phyloP scores from a whole-genome alignment of 2,329 filamentous ascomycete genomes.

The Colletotrichum kahawae region DNA sequence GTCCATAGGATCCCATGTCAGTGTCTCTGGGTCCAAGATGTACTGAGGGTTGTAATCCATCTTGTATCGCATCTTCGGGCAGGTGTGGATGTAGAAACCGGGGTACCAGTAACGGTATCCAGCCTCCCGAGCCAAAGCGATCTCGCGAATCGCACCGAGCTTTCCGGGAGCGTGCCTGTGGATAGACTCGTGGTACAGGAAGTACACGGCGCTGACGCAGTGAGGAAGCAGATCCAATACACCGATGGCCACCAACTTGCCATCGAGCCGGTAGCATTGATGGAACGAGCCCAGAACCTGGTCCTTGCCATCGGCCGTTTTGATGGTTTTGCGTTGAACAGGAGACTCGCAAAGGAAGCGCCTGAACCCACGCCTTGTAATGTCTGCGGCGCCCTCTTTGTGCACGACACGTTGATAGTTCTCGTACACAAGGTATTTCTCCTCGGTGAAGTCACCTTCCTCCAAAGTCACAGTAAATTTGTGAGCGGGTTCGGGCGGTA shows the following conservation, averaged over 20 bases:
- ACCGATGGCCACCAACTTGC: conserved; percentile 75
- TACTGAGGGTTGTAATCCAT: conserved; percentile 78
- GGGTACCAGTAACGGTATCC: conserved; percentile 81
- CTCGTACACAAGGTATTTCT: conserved; percentile 75
- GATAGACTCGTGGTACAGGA: conserved; percentile 79
- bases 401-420: conserved; percentile 81
- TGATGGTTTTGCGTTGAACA: conserved; percentile 51
- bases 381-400: conserved; percentile 64
- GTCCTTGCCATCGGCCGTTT: conserved; percentile 52
- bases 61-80: conserved; percentile 86
- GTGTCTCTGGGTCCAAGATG: conserved; percentile 71
- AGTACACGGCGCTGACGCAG: conserved; percentile 82
- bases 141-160: conserved; percentile 75
- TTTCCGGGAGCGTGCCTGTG: conserved; percentile 76
- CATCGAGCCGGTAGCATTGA: conserved; percentile 82
- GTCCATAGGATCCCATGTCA: conserved; percentile 67
- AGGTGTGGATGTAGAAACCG: conserved; percentile 82
- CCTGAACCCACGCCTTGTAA: conserved; percentile 66
- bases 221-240: conserved; percentile 79
- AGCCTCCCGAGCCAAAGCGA: conserved; percentile 70
- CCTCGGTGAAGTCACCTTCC: conserved; percentile 71
- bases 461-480: conserved; percentile 74
- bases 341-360: conserved; percentile 79
- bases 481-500: conserved; percentile 69
- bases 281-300: conserved; percentile 75